Evolutionary conservation across 139 green algal species (phyloP), one percentile per base, ranked within the genome.

Genomic region (Closterium sp.): DNA sequence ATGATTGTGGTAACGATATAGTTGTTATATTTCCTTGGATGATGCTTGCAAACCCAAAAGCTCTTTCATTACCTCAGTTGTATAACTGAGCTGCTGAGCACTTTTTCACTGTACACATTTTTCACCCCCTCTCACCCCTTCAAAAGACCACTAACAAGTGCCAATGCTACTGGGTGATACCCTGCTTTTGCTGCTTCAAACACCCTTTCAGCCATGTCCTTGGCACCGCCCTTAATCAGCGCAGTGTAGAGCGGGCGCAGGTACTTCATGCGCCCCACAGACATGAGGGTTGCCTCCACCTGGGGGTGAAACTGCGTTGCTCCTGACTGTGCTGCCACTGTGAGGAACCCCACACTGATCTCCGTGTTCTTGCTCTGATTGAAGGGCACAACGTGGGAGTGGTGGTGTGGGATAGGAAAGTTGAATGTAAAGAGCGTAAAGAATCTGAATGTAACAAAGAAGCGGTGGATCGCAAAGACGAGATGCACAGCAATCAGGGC

Each of bases 81-180:
- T 50, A 50, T 50, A 9, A 11, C 5, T 50, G 38, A 50, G 38
- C 38, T 11, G 13, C 38, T 50, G 13, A 13, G 5, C 13, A 50
- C 13, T 9, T 9, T 50, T 50, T 9, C 38, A 50, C 38, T 50
- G 38, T 50, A 50, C 38, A 50, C 38, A 50, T 50, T n/a, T n/a
- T 50, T 9, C 38, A 50, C 38, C 38, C 13, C 38, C 38, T 13
- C 62, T 79, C 62, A 79, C 62, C 62, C 62, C 19, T 91, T 91
- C 21, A 98, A 95, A 17, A 98, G 88, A 7, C 89, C 89, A 92
- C 97, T 93, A 85, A 96, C 27, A 6, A 94, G 90, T 29, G 84
- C 30, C 6, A 38, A 27, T 38, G 96, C 96, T 73, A 99, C 98
- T 11, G 97, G 97, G 93, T 99, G 97, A 92, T 98, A 99, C 9